Percentiles rank a stretch among this genome's conserved stretches.
These are phyloP conservation scores for Peronospora farinosa DNA, from an alignment of 352 stramenopile genomes.

Conservation along the genomic window DNA sequence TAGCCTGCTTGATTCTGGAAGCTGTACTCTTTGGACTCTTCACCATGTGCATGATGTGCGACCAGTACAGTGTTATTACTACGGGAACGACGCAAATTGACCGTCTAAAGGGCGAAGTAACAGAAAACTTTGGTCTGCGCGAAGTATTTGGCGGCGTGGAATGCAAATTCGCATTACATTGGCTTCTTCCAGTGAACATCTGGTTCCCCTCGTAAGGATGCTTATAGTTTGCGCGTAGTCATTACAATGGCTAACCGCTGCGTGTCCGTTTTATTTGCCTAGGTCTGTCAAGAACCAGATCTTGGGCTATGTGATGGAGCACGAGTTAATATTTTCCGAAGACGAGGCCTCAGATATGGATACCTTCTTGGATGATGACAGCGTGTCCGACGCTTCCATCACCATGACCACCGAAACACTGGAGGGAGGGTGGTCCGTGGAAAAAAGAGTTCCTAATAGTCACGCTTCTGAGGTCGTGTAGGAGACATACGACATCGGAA, in stretches of 20 bases:
- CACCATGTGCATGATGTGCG: slow-evolving; percentile 97
- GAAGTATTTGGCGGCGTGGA: slow-evolving; percentile 75
- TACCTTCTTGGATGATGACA: slow-evolving; percentile 58
- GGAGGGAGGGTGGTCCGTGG: slow-evolving; percentile 78
- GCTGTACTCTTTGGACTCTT: slow-evolving; percentile 96
- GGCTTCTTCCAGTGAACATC: slow-evolving; percentile 81
- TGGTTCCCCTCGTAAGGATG: slow-evolving; percentile 73
- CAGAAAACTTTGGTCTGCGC: slow-evolving; percentile 65
- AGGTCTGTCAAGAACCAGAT: slow-evolving; percentile 81
- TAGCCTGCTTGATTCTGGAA: slow-evolving; percentile 85
- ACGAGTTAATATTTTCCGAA: slow-evolving; percentile 55
- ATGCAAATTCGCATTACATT: slow-evolving; percentile 58
- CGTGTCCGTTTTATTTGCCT: slow-evolving; percentile 3
- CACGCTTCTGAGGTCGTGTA: slow-evolving; percentile 53
- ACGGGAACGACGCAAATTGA: slow-evolving; percentile 97
- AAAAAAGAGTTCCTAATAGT: slow-evolving; percentile 60
- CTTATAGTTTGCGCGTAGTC: background rate
- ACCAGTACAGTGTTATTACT: slow-evolving; percentile 96
- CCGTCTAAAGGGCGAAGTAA: slow-evolving; percentile 89
- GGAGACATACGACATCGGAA: slow-evolving; percentile 11
- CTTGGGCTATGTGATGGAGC: slow-evolving; percentile 77
- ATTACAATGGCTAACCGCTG: slow-evolving; percentile 2
- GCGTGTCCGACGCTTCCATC: slow-evolving; percentile 22
- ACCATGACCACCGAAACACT: slow-evolving; percentile 65
- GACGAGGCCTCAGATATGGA: slow-evolving; percentile 74